Evolutionary conservation across 768 basidiomycete genomes (phyloP).

Genomic region (Trametes elegans): DNA sequence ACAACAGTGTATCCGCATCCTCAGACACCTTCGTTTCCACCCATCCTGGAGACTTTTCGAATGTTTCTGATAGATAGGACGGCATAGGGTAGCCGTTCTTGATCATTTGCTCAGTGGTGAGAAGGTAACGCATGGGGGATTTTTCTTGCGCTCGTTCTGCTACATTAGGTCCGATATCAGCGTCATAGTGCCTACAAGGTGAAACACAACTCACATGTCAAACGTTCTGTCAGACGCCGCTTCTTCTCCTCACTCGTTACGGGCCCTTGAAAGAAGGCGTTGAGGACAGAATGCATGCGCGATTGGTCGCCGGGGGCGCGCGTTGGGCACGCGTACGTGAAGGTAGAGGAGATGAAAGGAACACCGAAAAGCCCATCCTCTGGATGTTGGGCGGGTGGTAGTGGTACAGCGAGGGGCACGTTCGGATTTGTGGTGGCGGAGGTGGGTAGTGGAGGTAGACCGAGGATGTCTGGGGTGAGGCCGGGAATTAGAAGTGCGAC

Average conservation of each 20-base stretch:
- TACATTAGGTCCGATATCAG: conserved; percentile 23
- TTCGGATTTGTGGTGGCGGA: conserved; percentile 59
- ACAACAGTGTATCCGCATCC: conserved; percentile 25
- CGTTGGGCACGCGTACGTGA: conserved; percentile 92
- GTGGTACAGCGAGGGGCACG: conserved; percentile 48
- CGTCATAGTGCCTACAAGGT: background rate
- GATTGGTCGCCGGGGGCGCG: conserved; percentile 87
- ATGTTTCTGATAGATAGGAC: conserved; percentile 75
- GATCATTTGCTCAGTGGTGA: conserved; percentile 83
- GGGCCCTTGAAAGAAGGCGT: conserved; percentile 78
- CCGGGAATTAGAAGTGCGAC: conserved; percentile 86
- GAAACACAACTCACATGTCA: conserved; percentile 36
- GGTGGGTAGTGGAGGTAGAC: conserved; percentile 68
- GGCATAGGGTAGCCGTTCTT: conserved; percentile 94
- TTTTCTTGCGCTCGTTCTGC: conserved; percentile 61
- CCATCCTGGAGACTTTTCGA: conserved; percentile 69
- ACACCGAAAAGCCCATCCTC: conserved; percentile 32
- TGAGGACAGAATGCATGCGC: conserved; percentile 82
- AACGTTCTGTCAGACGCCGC: conserved; percentile 47
- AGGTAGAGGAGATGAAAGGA: conserved; percentile 73
- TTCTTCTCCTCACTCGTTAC: conserved; percentile 80
- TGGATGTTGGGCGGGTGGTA: conserved; percentile 35
- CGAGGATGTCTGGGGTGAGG: conserved; percentile 69
- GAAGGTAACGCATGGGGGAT: conserved; percentile 67
- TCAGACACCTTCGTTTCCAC: conserved; percentile 55